A percentile compares a stretch with the other conserved stretches of the same genome.
These are phyloP conservation scores for Colletotrichum euphorbiae DNA, from an alignment of 2,329 filamentous ascomycete species.

Conservation along the genomic window DNA sequence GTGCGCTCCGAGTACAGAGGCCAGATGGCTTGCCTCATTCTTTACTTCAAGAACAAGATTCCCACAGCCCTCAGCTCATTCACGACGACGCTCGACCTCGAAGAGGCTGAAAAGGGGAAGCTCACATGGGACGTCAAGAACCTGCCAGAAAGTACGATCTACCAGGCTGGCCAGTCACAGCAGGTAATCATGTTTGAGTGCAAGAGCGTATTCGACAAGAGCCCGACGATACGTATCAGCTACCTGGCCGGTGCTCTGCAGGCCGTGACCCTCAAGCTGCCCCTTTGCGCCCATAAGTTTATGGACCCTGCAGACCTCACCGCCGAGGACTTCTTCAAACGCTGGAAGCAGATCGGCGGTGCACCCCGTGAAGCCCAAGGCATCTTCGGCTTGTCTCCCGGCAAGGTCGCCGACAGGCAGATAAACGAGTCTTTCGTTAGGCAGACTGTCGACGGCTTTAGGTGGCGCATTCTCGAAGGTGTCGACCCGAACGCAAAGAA, in stretches of 20 bases:
- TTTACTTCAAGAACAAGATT: conserved; percentile 97
- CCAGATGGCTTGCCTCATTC: conserved; percentile 94
- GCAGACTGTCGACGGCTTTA: conserved; percentile 82
- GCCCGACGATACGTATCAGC: conserved; percentile 92
- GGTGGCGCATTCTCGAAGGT: conserved; percentile 85
- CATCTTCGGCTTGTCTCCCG: conserved; percentile 77
- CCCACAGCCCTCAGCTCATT: conserved; percentile 87
- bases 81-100: conserved; percentile 91
- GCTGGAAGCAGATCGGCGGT: conserved; percentile 98
- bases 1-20: conserved; percentile 93
- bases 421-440: conserved; percentile 79
- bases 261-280: conserved; percentile 90
- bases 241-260: conserved; percentile 95
- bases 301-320: conserved; percentile 92
- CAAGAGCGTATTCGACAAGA: conserved; percentile 81
- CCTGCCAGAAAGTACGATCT: conserved; percentile 85
- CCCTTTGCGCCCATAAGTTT: conserved; percentile 91
- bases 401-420: conserved; percentile 67
- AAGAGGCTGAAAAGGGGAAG: conserved; percentile 71
- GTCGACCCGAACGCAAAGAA: conserved; percentile 96
- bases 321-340: conserved; percentile 96
- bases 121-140: conserved; percentile 89
- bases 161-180: conserved; percentile 81
- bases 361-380: conserved; percentile 87
- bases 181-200: conserved; percentile 96